phyloP scores from a whole-genome alignment of 2,329 filamentous ascomycete species.

The Chrysoporthe deuterocubensis region DNA sequence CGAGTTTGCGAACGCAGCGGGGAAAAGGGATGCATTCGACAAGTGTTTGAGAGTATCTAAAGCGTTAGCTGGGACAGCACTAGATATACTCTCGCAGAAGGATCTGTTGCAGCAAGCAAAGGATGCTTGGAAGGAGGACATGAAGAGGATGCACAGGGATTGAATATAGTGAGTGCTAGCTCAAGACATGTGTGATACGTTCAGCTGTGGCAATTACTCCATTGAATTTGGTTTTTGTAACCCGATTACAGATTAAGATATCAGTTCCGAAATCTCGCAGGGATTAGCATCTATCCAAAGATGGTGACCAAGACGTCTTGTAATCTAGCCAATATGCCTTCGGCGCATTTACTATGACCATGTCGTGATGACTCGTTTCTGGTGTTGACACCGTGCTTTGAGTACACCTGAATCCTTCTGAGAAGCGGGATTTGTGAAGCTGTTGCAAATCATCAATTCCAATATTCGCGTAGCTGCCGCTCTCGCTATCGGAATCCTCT shows the following conservation, averaged over 20 bases:
- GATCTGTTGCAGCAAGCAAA: conserved; percentile 48
- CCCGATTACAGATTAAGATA: not conserved
- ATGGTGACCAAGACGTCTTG: not conserved
- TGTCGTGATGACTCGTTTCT: not conserved
- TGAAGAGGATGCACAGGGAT: conserved; percentile 23
- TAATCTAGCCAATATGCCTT: not conserved
- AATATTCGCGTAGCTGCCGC: not conserved
- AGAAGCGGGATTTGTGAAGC: not conserved
- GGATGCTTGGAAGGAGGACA: conserved; percentile 42
- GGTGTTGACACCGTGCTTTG: not conserved
- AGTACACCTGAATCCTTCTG: not conserved
- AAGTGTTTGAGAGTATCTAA: conserved; percentile 52
- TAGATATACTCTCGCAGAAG: conserved; percentile 50
- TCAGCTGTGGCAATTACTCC: not conserved
- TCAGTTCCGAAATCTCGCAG: not conserved
- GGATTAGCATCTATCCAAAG: not conserved
- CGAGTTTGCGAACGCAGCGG: conserved; percentile 55
- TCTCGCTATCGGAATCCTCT: not conserved
- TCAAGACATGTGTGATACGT: not conserved
- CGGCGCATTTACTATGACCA: not conserved
- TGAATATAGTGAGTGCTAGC: not conserved
- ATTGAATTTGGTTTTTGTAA: no score
- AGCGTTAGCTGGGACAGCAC: conserved; percentile 50
- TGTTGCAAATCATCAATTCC: conserved; percentile 1
- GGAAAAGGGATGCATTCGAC: conserved; percentile 51